Conservation (phyloP, 768 basidiomycete genomes). For the Tulasnella sp. region DNA sequence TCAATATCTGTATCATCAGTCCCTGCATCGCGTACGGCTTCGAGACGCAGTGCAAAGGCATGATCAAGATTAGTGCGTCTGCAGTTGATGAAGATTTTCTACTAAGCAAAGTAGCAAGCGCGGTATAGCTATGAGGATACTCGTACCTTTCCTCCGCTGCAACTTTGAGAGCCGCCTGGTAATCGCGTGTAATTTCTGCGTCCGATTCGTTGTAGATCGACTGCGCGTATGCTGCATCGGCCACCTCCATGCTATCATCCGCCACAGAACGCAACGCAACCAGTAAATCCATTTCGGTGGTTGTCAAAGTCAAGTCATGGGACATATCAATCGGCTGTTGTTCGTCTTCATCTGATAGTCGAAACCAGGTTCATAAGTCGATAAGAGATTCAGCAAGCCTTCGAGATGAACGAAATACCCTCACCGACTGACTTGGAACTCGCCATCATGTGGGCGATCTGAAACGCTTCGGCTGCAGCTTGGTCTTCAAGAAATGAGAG, state of each 20-base stretch:
- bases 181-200: not conserved
- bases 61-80: not conserved
- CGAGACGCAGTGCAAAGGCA: not conserved
- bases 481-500: no score
- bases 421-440: no score
- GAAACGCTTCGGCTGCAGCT: no score
- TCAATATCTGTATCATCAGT: not conserved
- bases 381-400: no score
- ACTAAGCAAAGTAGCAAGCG: no score
- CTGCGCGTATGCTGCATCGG: not conserved
- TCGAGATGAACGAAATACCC: no score
- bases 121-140: not conserved
- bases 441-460: no score
- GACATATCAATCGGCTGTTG: not conserved
- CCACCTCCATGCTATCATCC: not conserved
- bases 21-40: not conserved
- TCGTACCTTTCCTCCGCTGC: not conserved
- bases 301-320: not conserved
- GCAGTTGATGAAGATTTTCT: no score
- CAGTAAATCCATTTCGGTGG: not conserved
- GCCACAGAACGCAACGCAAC: not conserved
- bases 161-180: not conserved
- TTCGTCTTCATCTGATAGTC: not conserved
- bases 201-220: not conserved
- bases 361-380: no score